phyloP scores from a whole-genome alignment of 1,284 basidiomycete species.

The Ceratobasidium sp. region DNA sequence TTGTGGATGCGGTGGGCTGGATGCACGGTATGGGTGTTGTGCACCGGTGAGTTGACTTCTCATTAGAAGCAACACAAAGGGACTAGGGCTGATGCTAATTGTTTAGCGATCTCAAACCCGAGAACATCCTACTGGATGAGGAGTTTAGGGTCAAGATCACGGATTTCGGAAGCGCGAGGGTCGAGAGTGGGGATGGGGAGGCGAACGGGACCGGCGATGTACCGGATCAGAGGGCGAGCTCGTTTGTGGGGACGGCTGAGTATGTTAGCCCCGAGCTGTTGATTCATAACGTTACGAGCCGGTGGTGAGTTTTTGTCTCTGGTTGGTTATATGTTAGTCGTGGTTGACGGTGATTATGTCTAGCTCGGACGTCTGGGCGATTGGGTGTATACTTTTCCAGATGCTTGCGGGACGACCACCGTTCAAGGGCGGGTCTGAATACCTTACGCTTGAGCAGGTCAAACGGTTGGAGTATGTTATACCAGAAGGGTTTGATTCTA shows the following conservation, averaged over 20 bases:
- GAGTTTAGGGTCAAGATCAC: conserved; percentile 91
- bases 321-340: conserved; percentile 9
- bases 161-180: conserved; percentile 96
- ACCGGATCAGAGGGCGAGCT: conserved; percentile 62
- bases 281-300: conserved; percentile 68
- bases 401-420: conserved; percentile 94
- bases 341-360: conserved; percentile 52
- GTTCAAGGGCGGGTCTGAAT: conserved; percentile 87
- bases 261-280: conserved; percentile 96
- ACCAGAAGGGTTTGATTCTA: conserved; percentile 74
- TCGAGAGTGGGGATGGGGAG: conserved; percentile 70
- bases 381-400: conserved; percentile 96
- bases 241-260: conserved; percentile 96
- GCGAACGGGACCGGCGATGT: conserved; percentile 43
- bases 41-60: conserved; percentile 68
- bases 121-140: conserved; percentile 89
- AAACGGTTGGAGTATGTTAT: conserved; percentile 78
- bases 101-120: conserved; percentile 84
- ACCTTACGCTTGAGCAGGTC: conserved; percentile 84
- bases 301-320: conserved; percentile 60
- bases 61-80: neutral
- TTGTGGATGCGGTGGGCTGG: conserved; percentile 87
- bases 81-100: neutral
- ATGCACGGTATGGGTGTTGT: conserved; percentile 91
- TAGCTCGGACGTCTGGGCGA: conserved; percentile 98